phyloP scores from a whole-genome alignment of 2,329 filamentous ascomycete species.

The Sarocladium kiliense region DNA sequence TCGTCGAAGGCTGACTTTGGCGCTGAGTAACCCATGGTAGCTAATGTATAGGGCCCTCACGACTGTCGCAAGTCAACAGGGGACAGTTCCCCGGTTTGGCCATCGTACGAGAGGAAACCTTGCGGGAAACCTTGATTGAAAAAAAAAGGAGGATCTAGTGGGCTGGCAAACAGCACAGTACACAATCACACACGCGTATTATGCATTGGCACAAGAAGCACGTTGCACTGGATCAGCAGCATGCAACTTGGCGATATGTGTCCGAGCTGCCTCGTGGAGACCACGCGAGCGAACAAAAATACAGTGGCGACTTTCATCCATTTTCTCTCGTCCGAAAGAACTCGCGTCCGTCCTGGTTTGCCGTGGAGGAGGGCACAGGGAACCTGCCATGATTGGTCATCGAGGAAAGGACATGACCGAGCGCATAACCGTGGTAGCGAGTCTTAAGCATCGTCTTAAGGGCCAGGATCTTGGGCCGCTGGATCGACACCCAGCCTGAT shows the following conservation, averaged over 20 bases:
- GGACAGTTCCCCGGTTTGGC: neutral
- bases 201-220: neutral
- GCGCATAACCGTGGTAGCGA: neutral
- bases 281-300: conserved; percentile 2
- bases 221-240: neutral
- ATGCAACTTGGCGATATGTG: neutral
- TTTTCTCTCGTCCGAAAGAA: neutral
- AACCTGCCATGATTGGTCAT: neutral
- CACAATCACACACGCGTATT: no score
- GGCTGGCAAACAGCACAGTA: no score
- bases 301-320: neutral
- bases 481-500: neutral
- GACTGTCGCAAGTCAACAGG: neutral
- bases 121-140: neutral
- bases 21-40: neutral
- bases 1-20: neutral
- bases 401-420: neutral
- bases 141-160: neutral
- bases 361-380: neutral
- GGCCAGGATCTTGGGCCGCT: neutral
- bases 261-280: neutral
- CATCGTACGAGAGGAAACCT: neutral
- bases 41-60: neutral
- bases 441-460: conserved; percentile 3
- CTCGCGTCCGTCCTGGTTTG: neutral